A percentile compares a stretch with the other conserved stretches of the same genome.
Evolutionary conservation across 176 grass and related monocot species (phyloP).

Genomic region (Triticum turgidum): DNA sequence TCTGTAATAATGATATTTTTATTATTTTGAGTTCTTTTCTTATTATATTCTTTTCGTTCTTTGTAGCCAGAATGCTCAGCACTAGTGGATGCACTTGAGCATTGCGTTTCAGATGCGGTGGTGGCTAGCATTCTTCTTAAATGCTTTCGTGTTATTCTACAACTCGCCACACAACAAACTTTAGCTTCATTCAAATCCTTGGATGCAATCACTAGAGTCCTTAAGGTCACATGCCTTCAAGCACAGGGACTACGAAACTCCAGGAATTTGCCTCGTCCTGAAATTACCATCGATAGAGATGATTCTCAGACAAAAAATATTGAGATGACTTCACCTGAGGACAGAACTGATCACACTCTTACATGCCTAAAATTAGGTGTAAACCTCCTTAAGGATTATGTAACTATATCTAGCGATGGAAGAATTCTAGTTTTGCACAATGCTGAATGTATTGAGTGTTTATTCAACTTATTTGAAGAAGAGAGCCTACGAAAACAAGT

Average conservation of each 20-base stretch:
- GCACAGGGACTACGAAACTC: conserved; percentile 52
- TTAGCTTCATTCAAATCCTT: conserved; percentile 59
- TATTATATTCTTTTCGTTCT: conserved; percentile 19
- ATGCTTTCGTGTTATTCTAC: conserved; percentile 59
- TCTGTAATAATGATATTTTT: background rate
- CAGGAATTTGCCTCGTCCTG: conserved; percentile 24
- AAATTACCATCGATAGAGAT: conserved; percentile 34
- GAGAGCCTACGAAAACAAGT: conserved; percentile 55
- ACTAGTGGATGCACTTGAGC: conserved; percentile 61
- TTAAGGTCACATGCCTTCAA: conserved; percentile 62
- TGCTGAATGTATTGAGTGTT: conserved; percentile 61
- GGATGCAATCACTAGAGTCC: conserved; percentile 56
- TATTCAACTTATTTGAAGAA: conserved; percentile 76
- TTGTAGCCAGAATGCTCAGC: conserved; percentile 83
- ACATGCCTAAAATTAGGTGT: conserved; percentile 66
- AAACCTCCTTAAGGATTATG: conserved; percentile 64
- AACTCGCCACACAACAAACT: conserved; percentile 63
- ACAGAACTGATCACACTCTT: conserved; percentile 27
- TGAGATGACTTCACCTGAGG: conserved; percentile 3
- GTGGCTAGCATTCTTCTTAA: conserved; percentile 63
- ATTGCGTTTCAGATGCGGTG: conserved; percentile 51
- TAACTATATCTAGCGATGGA: conserved; percentile 55
- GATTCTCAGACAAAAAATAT: conserved; percentile 5
- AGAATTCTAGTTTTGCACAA: conserved; percentile 63
- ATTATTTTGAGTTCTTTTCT: conserved; percentile 7